A percentile compares a stretch with the other conserved stretches of the same genome.
Conservation (phyloP, 129 eudicot species). For the Chrysanthemum makinoi region DNA sequence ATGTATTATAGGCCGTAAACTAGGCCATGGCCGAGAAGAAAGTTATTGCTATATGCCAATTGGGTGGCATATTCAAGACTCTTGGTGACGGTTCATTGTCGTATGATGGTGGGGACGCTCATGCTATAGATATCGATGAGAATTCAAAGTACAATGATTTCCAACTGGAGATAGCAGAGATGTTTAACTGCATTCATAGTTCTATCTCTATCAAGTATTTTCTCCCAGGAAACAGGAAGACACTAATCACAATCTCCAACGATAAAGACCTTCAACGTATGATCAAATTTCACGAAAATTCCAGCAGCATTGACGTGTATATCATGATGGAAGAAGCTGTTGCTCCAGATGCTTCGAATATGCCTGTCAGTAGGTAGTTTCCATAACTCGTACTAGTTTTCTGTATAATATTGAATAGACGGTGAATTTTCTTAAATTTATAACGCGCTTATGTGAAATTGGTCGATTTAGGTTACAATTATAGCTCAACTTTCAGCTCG, state of each 20-base stretch:
- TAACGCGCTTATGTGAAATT: neutral
- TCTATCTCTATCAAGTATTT: slow-evolving; percentile 68
- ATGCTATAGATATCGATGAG: slow-evolving; percentile 92
- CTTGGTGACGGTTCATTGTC: slow-evolving; percentile 59
- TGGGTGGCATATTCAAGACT: slow-evolving; percentile 81
- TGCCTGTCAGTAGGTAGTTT: slow-evolving; percentile 89
- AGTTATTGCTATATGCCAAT: slow-evolving; percentile 86
- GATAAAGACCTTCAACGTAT: slow-evolving; percentile 92
- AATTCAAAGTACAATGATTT: slow-evolving; percentile 59
- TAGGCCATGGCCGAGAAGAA: slow-evolving; percentile 61
- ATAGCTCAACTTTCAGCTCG: no score
- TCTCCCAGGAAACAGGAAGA: slow-evolving; percentile 84
- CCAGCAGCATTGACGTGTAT: slow-evolving; percentile 69
- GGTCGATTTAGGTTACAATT: neutral
- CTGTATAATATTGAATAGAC: neutral
- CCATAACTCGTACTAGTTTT: slow-evolving; percentile 17
- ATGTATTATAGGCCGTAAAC: slow-evolving; percentile 22
- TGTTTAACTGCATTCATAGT: slow-evolving; percentile 56
- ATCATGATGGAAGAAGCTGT: slow-evolving; percentile 60
- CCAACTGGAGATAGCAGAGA: slow-evolving; percentile 70
- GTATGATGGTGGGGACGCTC: slow-evolving; percentile 93
- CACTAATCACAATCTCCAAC: slow-evolving; percentile 83
- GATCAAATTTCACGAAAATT: slow-evolving; percentile 68
- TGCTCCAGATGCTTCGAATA: slow-evolving; percentile 67
- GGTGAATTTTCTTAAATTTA: no score